Evolutionary conservation across 345 rosid species (phyloP), one percentile per base, ranked within the genome.

Genomic region (Salix brachista): DNA sequence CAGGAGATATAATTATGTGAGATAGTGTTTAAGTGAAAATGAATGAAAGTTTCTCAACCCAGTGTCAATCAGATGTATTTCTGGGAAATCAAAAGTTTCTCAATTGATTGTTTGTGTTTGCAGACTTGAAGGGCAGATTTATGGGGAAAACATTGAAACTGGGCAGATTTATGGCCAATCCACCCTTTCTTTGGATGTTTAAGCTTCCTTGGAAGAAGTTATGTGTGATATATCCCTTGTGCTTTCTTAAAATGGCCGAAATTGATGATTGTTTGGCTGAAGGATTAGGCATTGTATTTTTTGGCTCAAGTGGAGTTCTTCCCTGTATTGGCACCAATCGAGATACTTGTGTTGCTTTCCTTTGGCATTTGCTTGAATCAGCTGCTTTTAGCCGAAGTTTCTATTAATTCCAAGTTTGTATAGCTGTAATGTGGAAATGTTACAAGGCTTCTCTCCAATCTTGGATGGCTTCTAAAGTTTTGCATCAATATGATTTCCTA

Each of bases 81-180:
- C 11, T 10, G 34, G 34, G 34, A 32, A 32, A 3, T 32, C 34
- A 32, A 32, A 32, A 32, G 34, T 32, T 32, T 32, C 34, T 32
- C 4, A 32, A 32, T 32, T 32, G 61, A 8, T n/a, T 56, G 4
- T 56, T 56, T n/a, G 61, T 61, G 88, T 52, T 16, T 76, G 83
- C 82, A 94, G 98, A 75, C 92, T 94, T 81, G 98, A 94, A 87
- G 98, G 98, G 54, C 95, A 92, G 65, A n/a, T n/a, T n/a, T n/a
- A n/a, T n/a, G n/a, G n/a, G n/a, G n/a, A n/a, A n/a, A n/a, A n/a
- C n/a, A n/a, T n/a, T n/a, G n/a, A n/a, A n/a, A n/a, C 36, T 32
- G 34, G 4, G 34, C 5, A 32, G 36, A 4, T 34, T 34, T 34
- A 34, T 34, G 68, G 41, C 8, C 19, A 65, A 28, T 30, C 19